phyloP scores from a whole-genome alignment of 176 grass and related monocot genomes.

The Bromus sterilis region DNA sequence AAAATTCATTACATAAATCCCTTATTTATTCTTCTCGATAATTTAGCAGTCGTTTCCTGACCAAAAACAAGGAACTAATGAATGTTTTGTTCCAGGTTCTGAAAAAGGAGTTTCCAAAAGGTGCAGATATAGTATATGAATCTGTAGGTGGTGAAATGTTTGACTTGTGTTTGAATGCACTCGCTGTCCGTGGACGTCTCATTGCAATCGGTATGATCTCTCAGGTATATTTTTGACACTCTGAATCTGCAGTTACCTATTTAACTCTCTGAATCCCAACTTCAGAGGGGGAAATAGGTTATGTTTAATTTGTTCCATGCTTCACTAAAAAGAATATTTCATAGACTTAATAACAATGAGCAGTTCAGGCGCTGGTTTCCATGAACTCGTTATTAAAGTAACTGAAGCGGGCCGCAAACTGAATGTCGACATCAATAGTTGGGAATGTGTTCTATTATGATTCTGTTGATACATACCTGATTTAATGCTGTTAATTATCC shows the following conservation, averaged over 20 bases:
- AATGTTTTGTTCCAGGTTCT: constrained; percentile 43
- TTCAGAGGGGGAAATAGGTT: not conserved
- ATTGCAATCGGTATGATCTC: constrained; percentile 96
- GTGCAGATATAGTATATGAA: constrained; percentile 89
- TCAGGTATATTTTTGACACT: constrained; percentile 43
- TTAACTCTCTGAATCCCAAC: not conserved
- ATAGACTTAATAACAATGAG: not conserved
- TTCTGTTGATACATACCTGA: not conserved
- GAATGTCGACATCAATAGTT: not conserved
- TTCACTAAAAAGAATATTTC: not conserved
- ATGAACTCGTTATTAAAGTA: not conserved
- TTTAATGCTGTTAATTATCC: not conserved
- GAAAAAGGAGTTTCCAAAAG: constrained; percentile 69
- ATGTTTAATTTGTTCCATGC: not conserved
- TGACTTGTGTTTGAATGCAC: constrained; percentile 77
- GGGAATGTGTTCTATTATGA: not conserved
- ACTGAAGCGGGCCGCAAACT: not conserved
- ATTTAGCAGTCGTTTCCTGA: not conserved
- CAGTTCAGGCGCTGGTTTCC: not conserved
- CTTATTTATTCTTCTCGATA: constrained; percentile 12
- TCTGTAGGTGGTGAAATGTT: constrained; percentile 95
- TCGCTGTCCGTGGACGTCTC: constrained; percentile 63
- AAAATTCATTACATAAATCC: not conserved
- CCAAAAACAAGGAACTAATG: not conserved
- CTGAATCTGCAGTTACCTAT: not conserved